A percentile compares a stretch with the other conserved stretches of the same genome.
phyloP scores from a whole-genome alignment of 176 grass and related monocot genomes.

The Lolium rigidum region DNA sequence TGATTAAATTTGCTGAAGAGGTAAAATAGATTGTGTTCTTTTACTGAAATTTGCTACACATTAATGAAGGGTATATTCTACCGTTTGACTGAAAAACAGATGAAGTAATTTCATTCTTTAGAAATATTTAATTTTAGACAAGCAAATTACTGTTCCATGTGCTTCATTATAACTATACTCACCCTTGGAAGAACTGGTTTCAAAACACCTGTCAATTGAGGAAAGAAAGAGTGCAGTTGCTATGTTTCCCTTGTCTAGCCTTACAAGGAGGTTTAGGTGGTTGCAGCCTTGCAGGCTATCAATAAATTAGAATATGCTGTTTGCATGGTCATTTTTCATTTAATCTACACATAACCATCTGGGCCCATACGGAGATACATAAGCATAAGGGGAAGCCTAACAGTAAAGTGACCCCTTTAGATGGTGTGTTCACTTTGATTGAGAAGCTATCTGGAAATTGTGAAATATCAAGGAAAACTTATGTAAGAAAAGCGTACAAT shows the following conservation, averaged over 20 bases:
- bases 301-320: too few species aligned
- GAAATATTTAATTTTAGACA: background rate
- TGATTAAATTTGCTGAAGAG: conserved; percentile 99
- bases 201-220: background rate
- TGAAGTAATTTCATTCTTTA: background rate
- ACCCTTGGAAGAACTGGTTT: background rate
- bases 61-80: background rate
- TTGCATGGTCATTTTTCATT: background rate
- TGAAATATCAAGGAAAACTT: too few species aligned
- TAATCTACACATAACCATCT: background rate
- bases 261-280: background rate
- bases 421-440: too few species aligned
- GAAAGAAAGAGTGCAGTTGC: background rate
- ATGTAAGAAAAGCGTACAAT: background rate
- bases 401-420: too few species aligned
- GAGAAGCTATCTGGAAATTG: too few species aligned
- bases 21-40: conserved; percentile 43
- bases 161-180: background rate
- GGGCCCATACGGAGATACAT: too few species aligned
- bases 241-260: background rate
- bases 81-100: conserved; percentile 2
- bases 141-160: background rate
- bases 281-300: background rate
- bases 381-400: too few species aligned
- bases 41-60: conserved; percentile 21